A percentile compares a stretch with the other conserved stretches of the same genome.
Evolutionary conservation across 768 basidiomycete species (phyloP).

Genomic region (Brasilioporus rufonigricans): DNA sequence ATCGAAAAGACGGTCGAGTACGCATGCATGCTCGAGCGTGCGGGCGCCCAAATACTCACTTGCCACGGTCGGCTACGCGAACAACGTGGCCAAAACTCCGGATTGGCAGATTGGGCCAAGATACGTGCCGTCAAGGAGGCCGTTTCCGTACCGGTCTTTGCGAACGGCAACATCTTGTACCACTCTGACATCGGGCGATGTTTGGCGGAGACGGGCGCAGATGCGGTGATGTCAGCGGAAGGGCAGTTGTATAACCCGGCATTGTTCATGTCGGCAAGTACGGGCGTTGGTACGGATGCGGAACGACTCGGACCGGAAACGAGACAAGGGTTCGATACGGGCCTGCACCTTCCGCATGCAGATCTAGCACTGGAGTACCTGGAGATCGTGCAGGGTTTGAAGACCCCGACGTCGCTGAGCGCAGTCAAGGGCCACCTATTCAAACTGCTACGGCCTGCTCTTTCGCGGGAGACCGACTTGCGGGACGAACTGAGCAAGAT

Average conservation of each 20-base stretch:
- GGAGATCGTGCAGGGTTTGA: conserved; percentile 58
- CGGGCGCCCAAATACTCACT: conserved; percentile 93
- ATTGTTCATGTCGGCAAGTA: conserved; percentile 49
- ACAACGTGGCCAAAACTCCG: conserved; percentile 84
- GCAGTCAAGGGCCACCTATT: conserved; percentile 93
- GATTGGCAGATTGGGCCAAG: conserved; percentile 85
- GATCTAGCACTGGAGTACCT: conserved; percentile 85
- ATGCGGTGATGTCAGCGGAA: conserved; percentile 95
- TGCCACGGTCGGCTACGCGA: conserved; percentile 92
- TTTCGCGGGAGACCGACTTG: conserved; percentile 65
- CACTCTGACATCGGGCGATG: conserved; percentile 80
- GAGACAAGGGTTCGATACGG: conserved; percentile 32
- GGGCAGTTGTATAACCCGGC: conserved; percentile 93
- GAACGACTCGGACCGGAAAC: background rate
- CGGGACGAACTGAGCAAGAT: conserved; percentile 67
- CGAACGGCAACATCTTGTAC: conserved; percentile 94
- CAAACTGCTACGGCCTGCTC: conserved; percentile 82
- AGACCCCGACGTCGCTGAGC: conserved; percentile 67
- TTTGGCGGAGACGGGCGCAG: conserved; percentile 79
- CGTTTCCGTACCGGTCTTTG: conserved; percentile 90
- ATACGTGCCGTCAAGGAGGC: conserved; percentile 90
- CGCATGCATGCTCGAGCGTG: conserved; percentile 92
- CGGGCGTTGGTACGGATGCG: conserved; percentile 14
- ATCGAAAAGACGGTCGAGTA: conserved; percentile 89
- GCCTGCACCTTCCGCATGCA: conserved; percentile 54